phyloP scores from a whole-genome alignment of 257 asterid genomes.

The Handroanthus guayacan region DNA sequence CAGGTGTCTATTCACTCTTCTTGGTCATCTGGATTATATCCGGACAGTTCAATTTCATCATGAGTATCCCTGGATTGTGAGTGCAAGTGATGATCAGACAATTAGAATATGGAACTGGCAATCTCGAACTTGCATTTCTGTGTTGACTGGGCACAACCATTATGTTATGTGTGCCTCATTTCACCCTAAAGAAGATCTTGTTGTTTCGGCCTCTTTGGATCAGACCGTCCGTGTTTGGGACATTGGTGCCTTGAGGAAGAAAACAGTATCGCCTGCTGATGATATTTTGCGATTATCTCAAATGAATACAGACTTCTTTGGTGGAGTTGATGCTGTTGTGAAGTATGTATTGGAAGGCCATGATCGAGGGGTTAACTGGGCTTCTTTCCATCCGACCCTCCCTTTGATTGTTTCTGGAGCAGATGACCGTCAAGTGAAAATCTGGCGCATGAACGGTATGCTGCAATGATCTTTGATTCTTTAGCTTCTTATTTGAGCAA shows the following conservation, averaged over 20 bases:
- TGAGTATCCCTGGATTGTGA: constrained; percentile 96
- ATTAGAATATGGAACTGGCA: constrained; percentile 99
- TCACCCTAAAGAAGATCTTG: constrained; percentile 96
- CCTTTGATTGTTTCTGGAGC: constrained; percentile 99
- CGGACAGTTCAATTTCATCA: constrained; percentile 98
- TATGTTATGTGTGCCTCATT: constrained; percentile 98
- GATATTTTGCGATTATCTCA: constrained; percentile 84
- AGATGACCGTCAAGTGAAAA: constrained; percentile 96
- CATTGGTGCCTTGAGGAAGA: constrained; percentile 92
- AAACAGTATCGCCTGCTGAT: constrained; percentile 94
- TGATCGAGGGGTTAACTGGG: constrained; percentile 98
- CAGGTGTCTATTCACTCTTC: constrained; percentile 92
- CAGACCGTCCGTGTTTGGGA: constrained; percentile 99
- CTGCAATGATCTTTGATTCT: neutral
- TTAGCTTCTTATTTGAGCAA: constrained; percentile 9
- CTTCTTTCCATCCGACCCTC: constrained; percentile 96
- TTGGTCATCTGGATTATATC: constrained; percentile 97
- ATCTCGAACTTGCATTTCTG: constrained; percentile 93
- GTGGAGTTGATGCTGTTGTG: constrained; percentile 99
- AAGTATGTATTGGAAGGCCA: constrained; percentile 98
- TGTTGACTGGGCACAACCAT: constrained; percentile 96
- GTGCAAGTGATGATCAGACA: constrained; percentile 99
- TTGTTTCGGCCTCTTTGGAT: constrained; percentile 98
- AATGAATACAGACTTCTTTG: constrained; percentile 95
- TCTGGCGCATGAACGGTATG: constrained; percentile 99